Evolutionary conservation across 257 asterid genomes (phyloP).

Genomic region (Solanum tarijense): DNA sequence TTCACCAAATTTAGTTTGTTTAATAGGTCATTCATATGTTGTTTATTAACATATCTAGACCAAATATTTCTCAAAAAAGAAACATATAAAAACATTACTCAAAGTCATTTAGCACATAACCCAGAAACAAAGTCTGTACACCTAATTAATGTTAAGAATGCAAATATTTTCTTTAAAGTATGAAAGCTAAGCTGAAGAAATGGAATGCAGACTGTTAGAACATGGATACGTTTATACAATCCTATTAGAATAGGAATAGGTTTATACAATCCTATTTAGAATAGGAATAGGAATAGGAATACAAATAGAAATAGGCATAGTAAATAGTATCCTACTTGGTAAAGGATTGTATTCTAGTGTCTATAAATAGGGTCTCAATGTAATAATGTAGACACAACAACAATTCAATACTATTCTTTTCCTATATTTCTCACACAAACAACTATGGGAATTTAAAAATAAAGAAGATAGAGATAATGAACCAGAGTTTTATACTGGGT

Average conservation of each 20-base stretch:
- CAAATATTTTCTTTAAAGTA: neutral
- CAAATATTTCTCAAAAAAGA: neutral
- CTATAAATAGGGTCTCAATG: too few relatives aligned
- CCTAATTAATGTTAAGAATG: neutral
- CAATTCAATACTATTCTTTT: too few relatives aligned
- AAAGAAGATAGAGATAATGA: neutral
- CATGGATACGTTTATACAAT: too few relatives aligned
- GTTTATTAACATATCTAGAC: neutral
- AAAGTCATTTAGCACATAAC: neutral
- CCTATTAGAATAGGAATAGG: too few relatives aligned
- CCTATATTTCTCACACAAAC: neutral
- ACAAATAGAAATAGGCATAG: too few relatives aligned
- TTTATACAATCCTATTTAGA: too few relatives aligned
- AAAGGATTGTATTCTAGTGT: too few relatives aligned
- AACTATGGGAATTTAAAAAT: neutral
- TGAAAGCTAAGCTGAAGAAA: neutral
- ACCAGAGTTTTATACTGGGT: neutral
- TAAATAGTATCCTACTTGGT: too few relatives aligned
- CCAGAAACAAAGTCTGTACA: neutral
- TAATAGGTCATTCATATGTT: neutral
- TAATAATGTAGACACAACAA: too few relatives aligned
- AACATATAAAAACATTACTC: neutral
- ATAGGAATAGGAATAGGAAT: too few relatives aligned
- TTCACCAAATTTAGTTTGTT: neutral
- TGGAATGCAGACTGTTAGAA: neutral